Evolutionary conservation across 106 monocot species (phyloP).

Genomic region (Cymbidium sinense): DNA sequence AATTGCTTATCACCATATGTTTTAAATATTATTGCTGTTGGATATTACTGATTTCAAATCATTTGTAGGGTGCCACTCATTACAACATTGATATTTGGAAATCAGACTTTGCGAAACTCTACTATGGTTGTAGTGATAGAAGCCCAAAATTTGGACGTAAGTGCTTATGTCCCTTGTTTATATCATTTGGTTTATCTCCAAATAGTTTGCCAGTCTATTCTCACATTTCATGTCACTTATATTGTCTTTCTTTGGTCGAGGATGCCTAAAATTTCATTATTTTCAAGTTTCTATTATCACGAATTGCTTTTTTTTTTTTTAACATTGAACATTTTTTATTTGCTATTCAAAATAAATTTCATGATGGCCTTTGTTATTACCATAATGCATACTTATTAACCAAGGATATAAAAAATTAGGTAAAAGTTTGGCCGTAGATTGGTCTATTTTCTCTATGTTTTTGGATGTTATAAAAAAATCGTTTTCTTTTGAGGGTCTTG

Average conservation of each 20-base stretch:
- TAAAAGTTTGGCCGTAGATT: too few relatives aligned
- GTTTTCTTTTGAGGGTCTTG: neutral
- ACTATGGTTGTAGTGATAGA: conserved; percentile 73
- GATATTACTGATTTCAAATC: neutral
- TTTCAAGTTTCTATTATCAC: neutral
- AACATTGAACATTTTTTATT: too few relatives aligned
- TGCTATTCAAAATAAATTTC: too few relatives aligned
- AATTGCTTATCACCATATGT: neutral
- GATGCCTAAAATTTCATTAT: neutral
- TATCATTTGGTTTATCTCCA: neutral
- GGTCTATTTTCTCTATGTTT: too few relatives aligned
- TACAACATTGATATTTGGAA: conserved; percentile 70
- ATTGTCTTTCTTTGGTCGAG: neutral
- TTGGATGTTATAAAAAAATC: neutral
- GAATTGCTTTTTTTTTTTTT: neutral
- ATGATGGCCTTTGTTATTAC: too few relatives aligned
- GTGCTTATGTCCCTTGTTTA: neutral
- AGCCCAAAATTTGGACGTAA: conserved; percentile 37
- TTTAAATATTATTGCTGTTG: conserved; percentile 6
- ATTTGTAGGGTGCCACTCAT: conserved; percentile 10
- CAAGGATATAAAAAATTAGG: too few relatives aligned
- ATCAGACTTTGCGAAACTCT: conserved; percentile 52
- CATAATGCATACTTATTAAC: too few relatives aligned
- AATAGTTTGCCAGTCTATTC: neutral
- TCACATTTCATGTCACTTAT: neutral